Conservation (phyloP, 1,284 basidiomycete species). For the Hemileia vastatrix region DNA sequence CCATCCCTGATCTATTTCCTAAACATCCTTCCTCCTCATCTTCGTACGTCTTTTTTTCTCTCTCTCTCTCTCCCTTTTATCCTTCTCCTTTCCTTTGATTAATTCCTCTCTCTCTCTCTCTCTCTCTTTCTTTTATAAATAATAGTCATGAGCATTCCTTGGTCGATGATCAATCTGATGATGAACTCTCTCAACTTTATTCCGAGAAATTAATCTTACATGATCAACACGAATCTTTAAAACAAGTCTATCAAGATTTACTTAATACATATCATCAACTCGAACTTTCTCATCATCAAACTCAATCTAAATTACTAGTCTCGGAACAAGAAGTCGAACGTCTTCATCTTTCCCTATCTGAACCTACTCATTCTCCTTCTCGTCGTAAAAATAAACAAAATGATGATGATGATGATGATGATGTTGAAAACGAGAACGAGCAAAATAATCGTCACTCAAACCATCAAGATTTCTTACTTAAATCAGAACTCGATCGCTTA, state of each 20-base stretch:
- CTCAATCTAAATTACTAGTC: not conserved
- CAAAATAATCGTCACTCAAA: constrained; percentile 48
- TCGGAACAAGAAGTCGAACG: too few species aligned
- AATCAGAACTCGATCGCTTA: constrained; percentile 58
- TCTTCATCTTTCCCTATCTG: not conserved
- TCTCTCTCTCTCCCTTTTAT: not conserved
- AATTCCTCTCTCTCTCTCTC: not conserved
- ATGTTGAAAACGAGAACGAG: constrained; percentile 1
- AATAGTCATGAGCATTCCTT: constrained; percentile 13
- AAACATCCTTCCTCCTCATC: constrained; percentile 2
- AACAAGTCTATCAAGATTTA: constrained; percentile 67
- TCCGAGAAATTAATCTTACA: constrained; percentile 57
- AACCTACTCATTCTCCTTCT: not conserved
- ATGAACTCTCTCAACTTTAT: constrained; percentile 61
- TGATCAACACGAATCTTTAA: constrained; percentile 50
- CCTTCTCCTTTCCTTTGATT: not conserved
- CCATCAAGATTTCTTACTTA: constrained; percentile 53
- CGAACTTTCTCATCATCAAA: constrained; percentile 59
- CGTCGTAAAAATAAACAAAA: not conserved
- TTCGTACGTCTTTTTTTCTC: not conserved
- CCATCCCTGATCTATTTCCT: constrained; percentile 2
- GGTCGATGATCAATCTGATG: constrained; percentile 60
- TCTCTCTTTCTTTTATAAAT: not conserved
- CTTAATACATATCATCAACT: constrained; percentile 58
- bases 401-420: constrained; percentile 3